Base-by-base conservation (phyloP, 2,329 filamentous ascomycete genomes). In the Arthrinium puccinioides region DNA sequence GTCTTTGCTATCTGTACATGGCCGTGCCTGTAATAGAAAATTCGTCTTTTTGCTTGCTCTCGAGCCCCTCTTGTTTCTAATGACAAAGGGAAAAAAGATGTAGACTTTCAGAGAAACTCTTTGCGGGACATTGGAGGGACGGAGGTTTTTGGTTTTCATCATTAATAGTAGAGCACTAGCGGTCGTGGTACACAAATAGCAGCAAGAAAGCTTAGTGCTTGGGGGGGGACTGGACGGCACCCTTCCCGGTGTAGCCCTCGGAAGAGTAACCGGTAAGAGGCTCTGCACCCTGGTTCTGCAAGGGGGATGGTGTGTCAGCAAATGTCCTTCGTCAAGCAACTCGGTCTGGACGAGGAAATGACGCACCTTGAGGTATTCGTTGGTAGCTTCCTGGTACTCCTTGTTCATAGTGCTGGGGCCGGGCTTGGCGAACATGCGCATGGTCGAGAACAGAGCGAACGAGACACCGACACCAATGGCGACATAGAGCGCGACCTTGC, bases 301-400 rank as follows among this genome's bases (percentile, higher is more conserved):
- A 2, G 7, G 61, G 44, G 41, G 24, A 39, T n/a, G n/a, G n/a
- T 34, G 14, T 20, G 24, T 38, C 27, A 42, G 33, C 18, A 24
- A 2, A 14, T 31, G 25, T 34, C 20, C 15, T 20, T n/a, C n/a
- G n/a, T n/a, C n/a, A n/a, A n/a, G n/a, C n/a, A n/a, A n/a, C n/a
- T n/a, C n/a, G n/a, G n/a, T n/a, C n/a, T n/a, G n/a, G n/a, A n/a
- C n/a, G n/a, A n/a, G n/a, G n/a, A n/a, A n/a, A 25, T 21, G 28
- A 67, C 79, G 55, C 70, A 94, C 90, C 78, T 81, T 89, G 64
- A 96, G 74, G 66, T 85, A 92, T 72, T 96, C 92, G 68, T 98
- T 95, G 52, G 82, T 76, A 53, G 84, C 84, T 73, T 97, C 88
- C 72, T 98, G 87, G 79, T 85, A 97, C 69, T 98, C 92, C 75